Evolutionary conservation across 257 asterid species (phyloP).

Genomic region (Leptodermis oblonga): DNA sequence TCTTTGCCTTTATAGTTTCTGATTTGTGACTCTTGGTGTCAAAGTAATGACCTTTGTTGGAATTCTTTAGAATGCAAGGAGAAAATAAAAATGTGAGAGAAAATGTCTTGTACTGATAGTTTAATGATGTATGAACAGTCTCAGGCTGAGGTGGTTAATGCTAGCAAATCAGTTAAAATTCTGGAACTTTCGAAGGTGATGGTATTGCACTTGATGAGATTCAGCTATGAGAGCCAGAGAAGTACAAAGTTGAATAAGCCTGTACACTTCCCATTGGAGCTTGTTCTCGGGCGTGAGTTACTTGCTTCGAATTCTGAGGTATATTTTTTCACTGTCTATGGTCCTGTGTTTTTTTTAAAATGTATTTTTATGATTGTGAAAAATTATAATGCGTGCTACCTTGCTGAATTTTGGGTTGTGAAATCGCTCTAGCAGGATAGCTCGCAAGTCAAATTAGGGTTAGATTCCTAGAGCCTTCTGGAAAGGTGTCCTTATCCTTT

Average conservation of each 20-base stretch:
- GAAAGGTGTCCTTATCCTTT: no score
- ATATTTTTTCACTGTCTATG: neutral
- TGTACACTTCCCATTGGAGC: constrained; percentile 73
- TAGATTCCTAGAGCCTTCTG: neutral
- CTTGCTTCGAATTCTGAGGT: constrained; percentile 70
- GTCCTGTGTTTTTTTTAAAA: no score
- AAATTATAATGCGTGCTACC: neutral
- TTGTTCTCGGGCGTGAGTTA: constrained; percentile 60
- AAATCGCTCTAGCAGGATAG: neutral
- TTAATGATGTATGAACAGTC: neutral
- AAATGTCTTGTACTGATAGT: neutral
- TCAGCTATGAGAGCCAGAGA: constrained; percentile 74
- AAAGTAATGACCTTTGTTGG: neutral
- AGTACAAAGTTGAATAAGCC: constrained; percentile 71
- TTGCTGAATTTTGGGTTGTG: neutral
- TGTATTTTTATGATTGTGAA: neutral
- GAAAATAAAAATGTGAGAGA: neutral
- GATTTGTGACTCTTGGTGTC: neutral
- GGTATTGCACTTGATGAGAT: constrained; percentile 82
- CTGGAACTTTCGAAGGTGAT: constrained; percentile 65
- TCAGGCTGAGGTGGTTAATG: constrained; percentile 77
- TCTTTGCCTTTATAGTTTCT: neutral
- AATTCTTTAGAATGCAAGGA: neutral
- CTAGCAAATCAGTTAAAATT: constrained; percentile 70
- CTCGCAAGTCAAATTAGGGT: neutral